These are phyloP conservation scores for Cydonia oblonga DNA, from an alignment of 331 rosid genomes.

Conservation along the genomic window DNA sequence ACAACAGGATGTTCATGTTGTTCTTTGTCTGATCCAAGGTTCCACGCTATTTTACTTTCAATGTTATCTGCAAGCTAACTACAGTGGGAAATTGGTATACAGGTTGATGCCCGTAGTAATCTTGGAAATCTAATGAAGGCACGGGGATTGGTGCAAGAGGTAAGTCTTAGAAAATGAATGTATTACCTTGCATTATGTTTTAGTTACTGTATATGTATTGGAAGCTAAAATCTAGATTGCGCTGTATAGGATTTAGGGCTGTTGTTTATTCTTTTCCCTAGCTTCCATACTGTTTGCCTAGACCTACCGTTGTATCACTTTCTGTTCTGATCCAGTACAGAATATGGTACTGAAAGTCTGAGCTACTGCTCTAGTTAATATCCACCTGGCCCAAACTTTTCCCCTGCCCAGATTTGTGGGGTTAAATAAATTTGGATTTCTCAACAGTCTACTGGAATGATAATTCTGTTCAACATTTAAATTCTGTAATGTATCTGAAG, in stretches of 20 bases:
- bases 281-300: constrained; percentile 2
- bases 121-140: constrained; percentile 97
- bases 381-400: constrained; percentile 14
- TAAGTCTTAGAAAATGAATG: constrained; percentile 31
- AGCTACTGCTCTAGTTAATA: constrained; percentile 11
- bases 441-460: constrained; percentile 30
- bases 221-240: not conserved
- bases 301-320: constrained; percentile 1
- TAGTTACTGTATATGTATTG: not conserved
- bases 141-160: constrained; percentile 92
- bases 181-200: not conserved
- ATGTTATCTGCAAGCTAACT: not conserved
- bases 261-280: not conserved
- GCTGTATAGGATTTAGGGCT: not conserved
- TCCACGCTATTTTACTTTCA: not conserved
- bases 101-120: constrained; percentile 99
- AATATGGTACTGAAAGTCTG: constrained; percentile 4
- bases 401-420: constrained; percentile 12
- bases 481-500: constrained; percentile 38
- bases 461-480: constrained; percentile 37
- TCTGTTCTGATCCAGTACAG: constrained; percentile 3
- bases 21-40: not conserved
- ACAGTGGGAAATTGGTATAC: constrained; percentile 3
- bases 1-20: not conserved
- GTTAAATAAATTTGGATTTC: constrained; percentile 9